A percentile compares a stretch with the other conserved stretches of the same genome.
Conservation (phyloP, 129 eudicot genomes). For the Flaveria bidentis region DNA sequence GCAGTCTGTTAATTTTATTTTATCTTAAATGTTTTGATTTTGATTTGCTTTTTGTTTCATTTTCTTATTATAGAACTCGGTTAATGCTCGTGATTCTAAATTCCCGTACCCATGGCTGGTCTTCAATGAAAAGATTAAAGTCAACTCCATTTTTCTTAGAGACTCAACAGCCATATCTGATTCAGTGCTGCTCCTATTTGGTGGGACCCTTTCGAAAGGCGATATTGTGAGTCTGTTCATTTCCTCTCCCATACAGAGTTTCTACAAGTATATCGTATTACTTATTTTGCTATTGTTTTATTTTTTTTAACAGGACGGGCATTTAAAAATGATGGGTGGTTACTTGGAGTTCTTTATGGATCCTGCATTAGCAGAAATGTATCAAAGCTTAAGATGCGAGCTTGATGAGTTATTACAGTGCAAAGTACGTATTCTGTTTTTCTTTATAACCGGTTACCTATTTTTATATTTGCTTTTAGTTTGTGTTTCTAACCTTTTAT, state of each 20-base stretch:
- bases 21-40: not conserved
- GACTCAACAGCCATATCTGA: conserved; percentile 95
- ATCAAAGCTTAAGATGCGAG: conserved; percentile 66
- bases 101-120: conserved; percentile 95
- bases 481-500: not conserved
- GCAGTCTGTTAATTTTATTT: not conserved
- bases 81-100: conserved; percentile 73
- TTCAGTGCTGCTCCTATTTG: conserved; percentile 81
- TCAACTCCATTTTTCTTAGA: conserved; percentile 83
- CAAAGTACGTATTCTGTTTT: conserved; percentile 46
- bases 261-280: not conserved
- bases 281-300: not conserved
- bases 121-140: conserved; percentile 94
- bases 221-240: conserved; percentile 52
- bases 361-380: conserved; percentile 65
- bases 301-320: conserved; percentile 59
- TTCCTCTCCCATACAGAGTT: not conserved
- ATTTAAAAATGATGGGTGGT: conserved; percentile 91
- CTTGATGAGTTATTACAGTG: conserved; percentile 74
- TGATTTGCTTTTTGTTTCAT: conserved; percentile 14
- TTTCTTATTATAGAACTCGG: conserved; percentile 64
- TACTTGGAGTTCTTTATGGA: conserved; percentile 91
- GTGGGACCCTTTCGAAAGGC: conserved; percentile 77
- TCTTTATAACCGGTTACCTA: not conserved
- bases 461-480: not conserved